Evolutionary conservation across 345 rosid species (phyloP).

Genomic region (Salix suchowensis): DNA sequence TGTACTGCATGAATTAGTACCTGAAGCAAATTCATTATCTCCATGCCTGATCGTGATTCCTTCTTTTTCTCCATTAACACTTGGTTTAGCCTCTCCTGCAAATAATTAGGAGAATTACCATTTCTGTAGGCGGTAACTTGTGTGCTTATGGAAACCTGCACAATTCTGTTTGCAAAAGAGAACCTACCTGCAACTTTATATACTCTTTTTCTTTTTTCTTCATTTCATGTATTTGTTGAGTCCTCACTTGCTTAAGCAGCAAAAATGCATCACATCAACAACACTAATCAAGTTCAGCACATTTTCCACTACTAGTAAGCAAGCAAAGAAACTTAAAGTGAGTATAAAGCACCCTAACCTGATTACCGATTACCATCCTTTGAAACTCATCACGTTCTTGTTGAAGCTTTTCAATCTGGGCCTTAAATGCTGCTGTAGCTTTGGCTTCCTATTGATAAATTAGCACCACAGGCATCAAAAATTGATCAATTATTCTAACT

Average conservation of each 20-base stretch:
- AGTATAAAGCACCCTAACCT: slow-evolving; percentile 41
- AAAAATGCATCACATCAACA: slow-evolving; percentile 13
- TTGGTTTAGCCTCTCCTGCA: slow-evolving; percentile 88
- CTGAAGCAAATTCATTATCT: slow-evolving; percentile 97
- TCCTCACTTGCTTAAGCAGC: slow-evolving; percentile 80
- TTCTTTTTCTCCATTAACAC: slow-evolving; percentile 98
- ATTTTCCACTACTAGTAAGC: slow-evolving; percentile 2
- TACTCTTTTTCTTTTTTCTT: slow-evolving; percentile 98
- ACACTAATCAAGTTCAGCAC: slow-evolving; percentile 13
- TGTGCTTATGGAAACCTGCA: neutral
- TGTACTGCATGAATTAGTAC: slow-evolving; percentile 25
- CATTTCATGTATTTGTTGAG: slow-evolving; percentile 94
- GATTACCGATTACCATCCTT: slow-evolving; percentile 93
- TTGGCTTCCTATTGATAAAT: slow-evolving; percentile 68
- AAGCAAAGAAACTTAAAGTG: neutral
- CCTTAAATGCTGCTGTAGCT: slow-evolving; percentile 74
- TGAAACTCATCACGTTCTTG: slow-evolving; percentile 98
- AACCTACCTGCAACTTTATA: slow-evolving; percentile 79
- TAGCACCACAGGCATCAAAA: neutral
- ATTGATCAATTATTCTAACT: slow-evolving; percentile 1
- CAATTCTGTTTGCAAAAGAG: neutral
- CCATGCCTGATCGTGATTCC: slow-evolving; percentile 97
- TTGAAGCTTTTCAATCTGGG: slow-evolving; percentile 84
- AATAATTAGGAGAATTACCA: slow-evolving; percentile 2
- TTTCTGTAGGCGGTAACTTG: neutral